Percentiles rank a stretch among this genome's conserved stretches.
These are phyloP conservation scores for Calocera cornea DNA, from an alignment of 768 basidiomycete species.

Conservation along the genomic window DNA sequence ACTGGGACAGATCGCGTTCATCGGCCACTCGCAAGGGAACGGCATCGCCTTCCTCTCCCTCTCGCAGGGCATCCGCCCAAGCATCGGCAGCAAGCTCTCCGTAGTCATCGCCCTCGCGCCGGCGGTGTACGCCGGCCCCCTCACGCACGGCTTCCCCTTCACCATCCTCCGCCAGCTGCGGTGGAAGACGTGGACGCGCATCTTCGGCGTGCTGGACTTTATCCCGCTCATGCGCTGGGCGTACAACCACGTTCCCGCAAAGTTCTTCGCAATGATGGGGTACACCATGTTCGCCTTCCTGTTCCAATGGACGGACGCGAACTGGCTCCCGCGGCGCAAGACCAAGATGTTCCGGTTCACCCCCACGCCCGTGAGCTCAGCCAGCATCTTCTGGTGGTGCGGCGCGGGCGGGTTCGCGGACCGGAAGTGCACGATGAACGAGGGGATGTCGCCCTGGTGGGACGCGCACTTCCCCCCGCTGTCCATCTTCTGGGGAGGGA, in stretches of 20 bases:
- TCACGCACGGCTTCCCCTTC: constrained; percentile 37
- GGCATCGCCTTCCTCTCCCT: constrained; percentile 36
- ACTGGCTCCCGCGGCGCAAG: constrained; percentile 35
- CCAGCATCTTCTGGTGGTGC: constrained; percentile 33
- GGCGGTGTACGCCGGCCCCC: constrained; percentile 36
- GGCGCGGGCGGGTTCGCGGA: constrained; percentile 33
- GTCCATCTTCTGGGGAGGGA: constrained; percentile 30
- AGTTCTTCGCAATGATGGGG: constrained; percentile 30
- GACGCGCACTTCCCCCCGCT: constrained; percentile 35
- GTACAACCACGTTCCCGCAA: constrained; percentile 32
- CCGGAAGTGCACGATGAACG: constrained; percentile 28
- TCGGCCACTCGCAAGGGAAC: constrained; percentile 40
- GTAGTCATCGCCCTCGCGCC: constrained; percentile 37
- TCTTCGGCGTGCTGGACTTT: constrained; percentile 37
- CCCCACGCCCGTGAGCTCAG: constrained; percentile 33
- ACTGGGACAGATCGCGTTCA: constrained; percentile 29
- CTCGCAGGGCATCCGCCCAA: constrained; percentile 35
- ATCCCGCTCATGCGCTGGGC: constrained; percentile 37
- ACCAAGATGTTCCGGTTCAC: constrained; percentile 40
- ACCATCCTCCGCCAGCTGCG: constrained; percentile 30
- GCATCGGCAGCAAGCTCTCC: constrained; percentile 31
- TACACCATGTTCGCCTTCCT: constrained; percentile 38
- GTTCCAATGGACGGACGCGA: constrained; percentile 36
- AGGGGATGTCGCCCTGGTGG: constrained; percentile 26
- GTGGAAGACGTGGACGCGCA: constrained; percentile 32